Evolutionary conservation across 2,329 filamentous ascomycete species (phyloP).

Genomic region (Botrytis sinoallii): DNA sequence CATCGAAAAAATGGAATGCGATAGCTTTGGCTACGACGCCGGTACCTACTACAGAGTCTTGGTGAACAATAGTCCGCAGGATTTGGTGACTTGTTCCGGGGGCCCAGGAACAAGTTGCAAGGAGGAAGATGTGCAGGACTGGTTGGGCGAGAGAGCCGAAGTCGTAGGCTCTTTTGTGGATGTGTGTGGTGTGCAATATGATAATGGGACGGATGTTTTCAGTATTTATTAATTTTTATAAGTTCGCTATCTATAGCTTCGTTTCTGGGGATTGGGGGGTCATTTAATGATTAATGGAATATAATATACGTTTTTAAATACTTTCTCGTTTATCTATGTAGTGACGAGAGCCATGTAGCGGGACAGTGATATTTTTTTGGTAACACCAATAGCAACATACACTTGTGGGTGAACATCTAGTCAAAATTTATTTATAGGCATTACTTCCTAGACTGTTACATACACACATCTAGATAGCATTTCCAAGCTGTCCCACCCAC

Average conservation of each 20-base stretch:
- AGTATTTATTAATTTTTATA: conserved; percentile 26
- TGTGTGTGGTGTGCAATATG: conserved; percentile 39
- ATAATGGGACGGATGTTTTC: conserved; percentile 30
- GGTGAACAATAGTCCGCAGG: conserved; percentile 50
- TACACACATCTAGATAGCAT: background rate
- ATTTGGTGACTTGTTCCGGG: conserved; percentile 46
- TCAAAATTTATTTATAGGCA: background rate
- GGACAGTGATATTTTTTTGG: background rate
- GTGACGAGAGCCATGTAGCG: background rate
- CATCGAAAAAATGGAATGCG: conserved; percentile 52
- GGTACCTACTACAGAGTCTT: conserved; percentile 49
- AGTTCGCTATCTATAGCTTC: background rate
- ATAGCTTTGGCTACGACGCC: conserved; percentile 46
- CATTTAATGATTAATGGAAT: background rate
- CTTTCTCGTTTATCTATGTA: background rate
- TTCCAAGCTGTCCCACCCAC: background rate
- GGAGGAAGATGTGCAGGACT: conserved; percentile 21
- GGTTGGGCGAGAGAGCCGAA: conserved; percentile 31
- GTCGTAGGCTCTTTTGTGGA: conserved; percentile 44
- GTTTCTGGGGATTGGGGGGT: background rate
- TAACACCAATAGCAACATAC: background rate
- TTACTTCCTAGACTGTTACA: background rate
- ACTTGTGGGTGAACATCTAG: background rate
- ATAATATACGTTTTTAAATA: background rate
- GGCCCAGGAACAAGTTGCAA: conserved; percentile 48